phyloP scores from a whole-genome alignment of 75 land plant genomes.

The Adiantum capillusveneris region DNA sequence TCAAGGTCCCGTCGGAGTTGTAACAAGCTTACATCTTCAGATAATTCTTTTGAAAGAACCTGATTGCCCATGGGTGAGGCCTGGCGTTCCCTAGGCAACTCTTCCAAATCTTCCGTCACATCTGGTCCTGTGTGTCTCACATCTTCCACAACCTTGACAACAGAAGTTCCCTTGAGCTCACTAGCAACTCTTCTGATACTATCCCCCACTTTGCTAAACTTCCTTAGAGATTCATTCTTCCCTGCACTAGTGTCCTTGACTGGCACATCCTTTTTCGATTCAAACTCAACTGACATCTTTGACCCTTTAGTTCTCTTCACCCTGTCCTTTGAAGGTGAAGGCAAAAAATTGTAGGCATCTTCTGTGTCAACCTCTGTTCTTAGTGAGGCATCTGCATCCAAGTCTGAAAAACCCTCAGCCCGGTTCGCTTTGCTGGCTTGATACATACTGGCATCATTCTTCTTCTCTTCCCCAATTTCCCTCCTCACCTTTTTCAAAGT shows the following conservation, averaged over 20 bases:
- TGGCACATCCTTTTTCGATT: neutral
- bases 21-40: neutral
- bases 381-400: no score
- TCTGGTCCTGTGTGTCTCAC: neutral
- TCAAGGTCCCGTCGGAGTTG: neutral
- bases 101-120: neutral
- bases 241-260: neutral
- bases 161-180: slow-evolving; percentile 32
- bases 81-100: neutral
- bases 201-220: slow-evolving; percentile 41
- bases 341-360: no score
- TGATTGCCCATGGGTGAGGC: neutral
- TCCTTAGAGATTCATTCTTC: neutral
- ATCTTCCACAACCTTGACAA: slow-evolving; percentile 8
- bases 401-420: no score
- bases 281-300: neutral
- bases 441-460: no score
- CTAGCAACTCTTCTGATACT: slow-evolving; percentile 53
- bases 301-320: no score
- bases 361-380: no score
- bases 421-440: no score
- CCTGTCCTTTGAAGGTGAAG: no score
- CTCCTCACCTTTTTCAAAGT: neutral
- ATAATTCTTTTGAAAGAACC: no score
- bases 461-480: no score